Evolutionary conservation across 345 rosid genomes (phyloP).

Genomic region (Citrus glauca): DNA sequence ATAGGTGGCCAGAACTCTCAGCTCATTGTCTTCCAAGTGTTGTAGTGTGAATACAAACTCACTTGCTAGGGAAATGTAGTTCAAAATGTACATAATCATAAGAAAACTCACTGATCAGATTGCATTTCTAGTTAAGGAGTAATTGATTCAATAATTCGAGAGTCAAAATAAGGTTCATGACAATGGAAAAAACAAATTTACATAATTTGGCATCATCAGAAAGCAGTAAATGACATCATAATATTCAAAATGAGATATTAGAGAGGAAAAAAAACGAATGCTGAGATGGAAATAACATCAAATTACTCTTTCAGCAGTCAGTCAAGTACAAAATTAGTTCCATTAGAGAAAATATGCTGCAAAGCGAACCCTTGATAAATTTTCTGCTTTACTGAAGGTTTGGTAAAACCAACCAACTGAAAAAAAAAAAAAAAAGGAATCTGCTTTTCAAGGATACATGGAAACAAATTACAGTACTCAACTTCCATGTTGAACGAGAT

Average conservation of each 20-base stretch:
- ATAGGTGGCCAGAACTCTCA: neutral
- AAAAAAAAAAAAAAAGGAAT: too few relatives aligned
- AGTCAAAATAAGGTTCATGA: neutral
- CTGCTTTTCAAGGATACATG: too few relatives aligned
- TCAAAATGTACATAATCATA: neutral
- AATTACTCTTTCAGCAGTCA: neutral
- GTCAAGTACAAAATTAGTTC: neutral
- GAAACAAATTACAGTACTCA: too few relatives aligned
- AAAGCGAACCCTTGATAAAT: neutral
- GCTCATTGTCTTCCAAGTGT: neutral
- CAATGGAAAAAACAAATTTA: neutral
- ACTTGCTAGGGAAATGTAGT: neutral
- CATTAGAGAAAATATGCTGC: neutral
- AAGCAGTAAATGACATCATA: neutral
- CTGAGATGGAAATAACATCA: neutral
- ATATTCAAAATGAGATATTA: neutral
- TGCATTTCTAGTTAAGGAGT: neutral
- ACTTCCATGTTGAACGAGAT: too few relatives aligned
- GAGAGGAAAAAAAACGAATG: neutral
- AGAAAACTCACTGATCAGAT: neutral
- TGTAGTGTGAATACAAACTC: neutral
- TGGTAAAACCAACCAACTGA: too few relatives aligned
- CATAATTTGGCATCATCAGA: neutral
- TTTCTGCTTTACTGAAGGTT: neutral
- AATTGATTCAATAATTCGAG: neutral